Evolutionary conservation across 2,329 filamentous ascomycete genomes (phyloP).

Genomic region (Fusarium sp.): DNA sequence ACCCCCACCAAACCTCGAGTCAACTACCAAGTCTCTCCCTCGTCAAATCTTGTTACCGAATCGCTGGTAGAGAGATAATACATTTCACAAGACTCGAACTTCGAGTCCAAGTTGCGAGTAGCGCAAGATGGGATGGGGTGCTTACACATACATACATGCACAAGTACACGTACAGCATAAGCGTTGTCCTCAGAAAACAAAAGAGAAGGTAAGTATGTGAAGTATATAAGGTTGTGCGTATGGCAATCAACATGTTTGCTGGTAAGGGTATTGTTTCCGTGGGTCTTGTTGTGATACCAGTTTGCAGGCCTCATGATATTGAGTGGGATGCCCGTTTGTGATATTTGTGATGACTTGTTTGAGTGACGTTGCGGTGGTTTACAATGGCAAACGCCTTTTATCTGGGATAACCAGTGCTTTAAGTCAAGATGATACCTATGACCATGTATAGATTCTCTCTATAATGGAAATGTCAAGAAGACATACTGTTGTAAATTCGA

Average conservation of each 20-base stretch:
- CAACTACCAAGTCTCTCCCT: not conserved
- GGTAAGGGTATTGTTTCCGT: conserved; percentile 15
- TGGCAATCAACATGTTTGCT: conserved; percentile 3
- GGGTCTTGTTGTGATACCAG: not conserved
- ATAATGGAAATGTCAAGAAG: not conserved
- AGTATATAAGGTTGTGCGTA: not conserved
- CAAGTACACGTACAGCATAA: conserved; percentile 31
- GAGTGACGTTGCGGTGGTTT: not conserved
- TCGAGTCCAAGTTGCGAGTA: conserved; percentile 42
- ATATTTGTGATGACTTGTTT: not conserved
- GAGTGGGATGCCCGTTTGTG: not conserved
- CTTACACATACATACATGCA: conserved; percentile 12
- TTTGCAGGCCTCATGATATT: not conserved
- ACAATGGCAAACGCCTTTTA: not conserved
- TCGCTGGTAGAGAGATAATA: conserved; percentile 3
- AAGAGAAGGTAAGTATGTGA: not conserved
- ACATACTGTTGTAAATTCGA: too few relatives aligned
- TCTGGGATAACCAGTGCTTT: not conserved
- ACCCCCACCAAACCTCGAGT: not conserved
- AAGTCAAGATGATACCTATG: not conserved
- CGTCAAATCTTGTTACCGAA: conserved; percentile 6
- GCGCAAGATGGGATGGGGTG: conserved; percentile 20
- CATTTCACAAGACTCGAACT: conserved; percentile 26
- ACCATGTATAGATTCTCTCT: not conserved
- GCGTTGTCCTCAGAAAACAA: not conserved